phyloP scores from a whole-genome alignment of 345 rosid genomes.

The Dimocarpus longan region DNA sequence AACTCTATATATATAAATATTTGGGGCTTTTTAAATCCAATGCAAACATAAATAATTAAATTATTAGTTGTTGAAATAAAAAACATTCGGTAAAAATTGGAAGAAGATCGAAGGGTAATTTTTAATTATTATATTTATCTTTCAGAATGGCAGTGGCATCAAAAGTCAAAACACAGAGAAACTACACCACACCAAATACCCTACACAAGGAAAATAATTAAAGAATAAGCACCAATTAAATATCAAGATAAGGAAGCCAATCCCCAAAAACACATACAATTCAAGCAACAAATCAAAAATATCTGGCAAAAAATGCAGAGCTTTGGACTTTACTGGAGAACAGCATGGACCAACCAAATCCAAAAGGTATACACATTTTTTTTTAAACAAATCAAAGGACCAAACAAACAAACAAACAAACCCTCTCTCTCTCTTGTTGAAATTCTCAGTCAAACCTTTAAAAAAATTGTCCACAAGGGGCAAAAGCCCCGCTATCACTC shows the following conservation, averaged over 20 bases:
- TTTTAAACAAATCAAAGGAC: not conserved
- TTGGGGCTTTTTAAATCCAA: too few species aligned
- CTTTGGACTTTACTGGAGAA: not conserved
- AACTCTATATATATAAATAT: too few species aligned
- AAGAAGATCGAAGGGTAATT: too few species aligned
- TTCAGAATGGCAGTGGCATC: too few species aligned
- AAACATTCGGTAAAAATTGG: too few species aligned
- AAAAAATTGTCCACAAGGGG: not conserved
- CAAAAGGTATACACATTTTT: not conserved
- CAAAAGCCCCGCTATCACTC: not conserved
- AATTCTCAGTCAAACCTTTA: not conserved
- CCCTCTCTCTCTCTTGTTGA: not conserved
- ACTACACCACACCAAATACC: too few species aligned
- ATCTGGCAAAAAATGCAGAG: not conserved
- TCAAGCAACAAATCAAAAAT: conserved; percentile 1
- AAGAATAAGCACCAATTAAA: not conserved
- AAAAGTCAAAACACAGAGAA: too few species aligned
- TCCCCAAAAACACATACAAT: conserved; percentile 4
- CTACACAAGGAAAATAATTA: not conserved
- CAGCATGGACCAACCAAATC: not conserved
- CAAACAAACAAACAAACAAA: not conserved
- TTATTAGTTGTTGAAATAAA: too few species aligned
- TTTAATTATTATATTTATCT: too few species aligned
- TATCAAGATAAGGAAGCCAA: not conserved
- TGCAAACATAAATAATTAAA: too few species aligned